These are phyloP conservation scores for Trichophyton simii DNA, from an alignment of 2,329 filamentous ascomycete genomes.

Conservation along the genomic window DNA sequence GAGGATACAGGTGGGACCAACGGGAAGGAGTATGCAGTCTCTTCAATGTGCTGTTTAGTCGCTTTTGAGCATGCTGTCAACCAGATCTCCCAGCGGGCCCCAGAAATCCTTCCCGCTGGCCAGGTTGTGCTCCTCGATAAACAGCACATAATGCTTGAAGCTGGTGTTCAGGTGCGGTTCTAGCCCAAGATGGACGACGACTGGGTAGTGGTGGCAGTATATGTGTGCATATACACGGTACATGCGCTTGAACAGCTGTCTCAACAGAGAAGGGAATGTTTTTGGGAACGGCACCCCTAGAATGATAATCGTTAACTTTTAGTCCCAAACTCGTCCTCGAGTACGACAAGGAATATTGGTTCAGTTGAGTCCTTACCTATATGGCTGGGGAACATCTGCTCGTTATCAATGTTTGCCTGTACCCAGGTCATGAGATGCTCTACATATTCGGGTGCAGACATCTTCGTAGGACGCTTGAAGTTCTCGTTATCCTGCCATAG, in stretches of 20 bases:
- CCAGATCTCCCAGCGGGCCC: conserved; percentile 86
- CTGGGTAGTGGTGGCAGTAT: conserved; percentile 98
- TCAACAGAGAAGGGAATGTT: conserved; percentile 73
- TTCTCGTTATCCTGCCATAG: conserved; percentile 94
- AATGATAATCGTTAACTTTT: not conserved
- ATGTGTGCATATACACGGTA: conserved; percentile 98
- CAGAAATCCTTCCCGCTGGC: conserved; percentile 94
- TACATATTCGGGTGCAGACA: conserved; percentile 93
- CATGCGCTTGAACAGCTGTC: conserved; percentile 96
- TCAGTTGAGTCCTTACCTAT: conserved; percentile 48
- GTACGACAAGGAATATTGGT: not conserved
- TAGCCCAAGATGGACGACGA: conserved; percentile 84
- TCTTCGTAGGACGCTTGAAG: conserved; percentile 93
- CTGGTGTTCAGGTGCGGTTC: conserved; percentile 97
- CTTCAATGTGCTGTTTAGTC: conserved; percentile 42
- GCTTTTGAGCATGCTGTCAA: conserved; percentile 94
- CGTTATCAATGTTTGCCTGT: conserved; percentile 88
- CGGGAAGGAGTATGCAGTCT: not conserved
- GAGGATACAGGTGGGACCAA: not conserved
- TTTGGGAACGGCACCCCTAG: conserved; percentile 86
- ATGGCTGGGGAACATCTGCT: conserved; percentile 84
- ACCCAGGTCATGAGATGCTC: conserved; percentile 97
- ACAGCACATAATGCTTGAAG: conserved; percentile 99
- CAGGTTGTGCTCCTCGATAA: conserved; percentile 90
- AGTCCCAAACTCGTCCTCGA: not conserved